phyloP scores from a whole-genome alignment of 1,284 basidiomycete species.

The Leccinum fuscescens region DNA sequence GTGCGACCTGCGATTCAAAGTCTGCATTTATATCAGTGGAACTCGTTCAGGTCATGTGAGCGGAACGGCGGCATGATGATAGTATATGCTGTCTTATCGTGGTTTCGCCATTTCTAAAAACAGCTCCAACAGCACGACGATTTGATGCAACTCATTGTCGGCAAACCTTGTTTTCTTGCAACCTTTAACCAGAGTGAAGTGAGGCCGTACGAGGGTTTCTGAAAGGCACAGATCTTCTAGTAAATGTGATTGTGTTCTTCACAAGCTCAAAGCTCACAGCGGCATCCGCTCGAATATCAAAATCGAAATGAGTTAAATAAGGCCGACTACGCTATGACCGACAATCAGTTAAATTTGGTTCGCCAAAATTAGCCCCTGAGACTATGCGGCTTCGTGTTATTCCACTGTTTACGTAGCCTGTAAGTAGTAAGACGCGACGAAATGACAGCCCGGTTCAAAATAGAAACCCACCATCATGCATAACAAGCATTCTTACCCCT shows the following conservation, averaged over 20 bases:
- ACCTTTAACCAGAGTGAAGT: neutral
- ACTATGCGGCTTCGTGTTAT: neutral
- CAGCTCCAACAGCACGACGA: neutral
- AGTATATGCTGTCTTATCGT: neutral
- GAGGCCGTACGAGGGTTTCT: neutral
- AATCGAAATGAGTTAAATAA: neutral
- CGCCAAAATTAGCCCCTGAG: neutral
- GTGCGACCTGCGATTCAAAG: neutral
- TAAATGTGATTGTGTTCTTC: neutral
- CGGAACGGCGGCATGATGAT: neutral
- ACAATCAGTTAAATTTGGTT: neutral
- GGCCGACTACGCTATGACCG: neutral
- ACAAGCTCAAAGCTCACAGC: neutral
- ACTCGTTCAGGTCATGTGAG: conserved; percentile 4
- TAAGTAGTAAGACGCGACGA: neutral
- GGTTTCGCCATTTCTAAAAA: neutral
- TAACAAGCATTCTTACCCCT: conserved; percentile 1
- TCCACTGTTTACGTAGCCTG: neutral
- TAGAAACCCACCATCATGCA: neutral
- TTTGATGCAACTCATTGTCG: neutral
- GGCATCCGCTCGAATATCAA: neutral
- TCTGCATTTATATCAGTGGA: conserved; percentile 5
- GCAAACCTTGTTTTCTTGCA: neutral
- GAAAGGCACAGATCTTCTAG: neutral
- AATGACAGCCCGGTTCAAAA: conserved; percentile 2